Evolutionary conservation across 768 basidiomycete species (phyloP).

Genomic region (Lyophyllum decastes): DNA sequence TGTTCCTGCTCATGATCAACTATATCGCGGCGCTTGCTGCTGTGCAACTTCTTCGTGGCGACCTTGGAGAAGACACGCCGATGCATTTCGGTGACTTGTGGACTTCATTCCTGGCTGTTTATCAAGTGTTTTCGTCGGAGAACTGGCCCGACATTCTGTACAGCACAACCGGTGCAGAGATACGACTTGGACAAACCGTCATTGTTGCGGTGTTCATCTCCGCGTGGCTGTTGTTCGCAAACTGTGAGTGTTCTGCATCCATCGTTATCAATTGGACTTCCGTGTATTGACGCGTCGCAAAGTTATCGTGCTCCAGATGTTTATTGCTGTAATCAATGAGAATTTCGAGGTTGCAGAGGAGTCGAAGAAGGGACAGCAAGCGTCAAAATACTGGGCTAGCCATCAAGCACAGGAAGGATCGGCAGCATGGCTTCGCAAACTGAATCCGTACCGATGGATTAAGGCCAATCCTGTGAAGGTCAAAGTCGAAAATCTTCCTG

Average conservation of each 20-base stretch:
- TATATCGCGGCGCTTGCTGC: slow-evolving; percentile 82
- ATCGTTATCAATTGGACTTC: neutral
- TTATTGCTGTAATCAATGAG: slow-evolving; percentile 96
- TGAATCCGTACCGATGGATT: slow-evolving; percentile 91
- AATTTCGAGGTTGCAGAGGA: slow-evolving; percentile 94
- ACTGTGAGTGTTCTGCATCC: slow-evolving; percentile 58
- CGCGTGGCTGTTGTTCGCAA: slow-evolving; percentile 89
- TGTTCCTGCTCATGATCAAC: slow-evolving; percentile 89
- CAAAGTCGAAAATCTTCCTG: slow-evolving; percentile 69
- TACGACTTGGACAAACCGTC: slow-evolving; percentile 64
- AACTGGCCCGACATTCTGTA: slow-evolving; percentile 89
- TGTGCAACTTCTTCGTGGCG: slow-evolving; percentile 85
- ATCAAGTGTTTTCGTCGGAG: slow-evolving; percentile 90
- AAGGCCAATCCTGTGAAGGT: slow-evolving; percentile 72
- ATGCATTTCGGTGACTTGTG: slow-evolving; percentile 84
- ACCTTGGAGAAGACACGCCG: slow-evolving; percentile 50
- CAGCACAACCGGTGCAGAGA: slow-evolving; percentile 59
- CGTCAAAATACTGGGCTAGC: slow-evolving; percentile 64
- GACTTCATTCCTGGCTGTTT: slow-evolving; percentile 84
- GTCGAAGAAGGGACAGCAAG: slow-evolving; percentile 81
- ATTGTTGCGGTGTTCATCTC: slow-evolving; percentile 73
- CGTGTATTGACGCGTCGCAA: slow-evolving; percentile 1
- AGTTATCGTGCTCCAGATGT: slow-evolving; percentile 95
- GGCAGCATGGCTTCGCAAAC: slow-evolving; percentile 65
- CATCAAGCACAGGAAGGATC: slow-evolving; percentile 53